These are phyloP conservation scores for Arctium lappa DNA, from an alignment of 129 eudicot genomes.

Conservation along the genomic window DNA sequence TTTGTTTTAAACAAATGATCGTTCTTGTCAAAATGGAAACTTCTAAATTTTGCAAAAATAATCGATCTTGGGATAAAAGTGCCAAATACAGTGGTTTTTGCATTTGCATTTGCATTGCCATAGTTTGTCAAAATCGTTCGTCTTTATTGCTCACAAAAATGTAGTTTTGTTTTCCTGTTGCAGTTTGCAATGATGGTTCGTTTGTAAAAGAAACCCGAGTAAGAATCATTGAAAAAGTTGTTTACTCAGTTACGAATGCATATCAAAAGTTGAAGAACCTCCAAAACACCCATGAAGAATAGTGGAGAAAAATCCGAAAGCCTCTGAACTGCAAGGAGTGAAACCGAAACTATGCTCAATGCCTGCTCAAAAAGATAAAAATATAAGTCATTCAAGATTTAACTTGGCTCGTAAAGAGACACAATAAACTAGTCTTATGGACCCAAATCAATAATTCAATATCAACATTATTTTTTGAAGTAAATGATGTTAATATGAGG, in stretches of 20 bases:
- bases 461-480: neutral
- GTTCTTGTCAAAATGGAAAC: neutral
- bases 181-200: neutral
- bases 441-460: neutral
- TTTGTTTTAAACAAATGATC: neutral
- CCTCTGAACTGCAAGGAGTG: constrained; percentile 95
- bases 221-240: neutral
- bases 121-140: neutral
- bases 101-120: neutral
- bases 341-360: constrained; percentile 95
- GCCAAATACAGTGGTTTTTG: neutral
- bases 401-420: neutral
- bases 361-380: constrained; percentile 61
- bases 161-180: neutral
- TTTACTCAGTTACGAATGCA: neutral
- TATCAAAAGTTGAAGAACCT: constrained; percentile 49
- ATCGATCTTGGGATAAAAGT: neutral
- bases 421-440: neutral
- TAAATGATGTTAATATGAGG: neutral
- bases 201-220: neutral
- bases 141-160: neutral
- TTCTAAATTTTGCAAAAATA: neutral
- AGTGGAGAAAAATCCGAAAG: constrained; percentile 84
- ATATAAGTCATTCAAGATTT: neutral
- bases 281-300: constrained; percentile 71